Conservation (phyloP, 2,329 filamentous ascomycete genomes). For the Hymenoscyphus fructigenus region DNA sequence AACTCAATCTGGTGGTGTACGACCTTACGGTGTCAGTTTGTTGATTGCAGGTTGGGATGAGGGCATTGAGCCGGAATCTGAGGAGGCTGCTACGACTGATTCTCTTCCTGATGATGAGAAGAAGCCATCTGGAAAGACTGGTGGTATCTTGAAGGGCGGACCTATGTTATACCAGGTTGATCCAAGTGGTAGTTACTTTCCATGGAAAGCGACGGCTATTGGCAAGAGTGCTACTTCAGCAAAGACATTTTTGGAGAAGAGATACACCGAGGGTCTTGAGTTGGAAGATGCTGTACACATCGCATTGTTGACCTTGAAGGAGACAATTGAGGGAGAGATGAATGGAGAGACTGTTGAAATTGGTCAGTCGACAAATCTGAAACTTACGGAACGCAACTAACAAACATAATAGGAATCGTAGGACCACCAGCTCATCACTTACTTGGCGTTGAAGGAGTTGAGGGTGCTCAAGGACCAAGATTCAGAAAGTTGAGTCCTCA, state of each 20-base stretch:
- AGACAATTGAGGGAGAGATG: constrained; percentile 99
- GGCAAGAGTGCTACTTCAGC: constrained; percentile 97
- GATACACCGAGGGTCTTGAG: constrained; percentile 96
- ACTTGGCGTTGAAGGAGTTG: constrained; percentile 85
- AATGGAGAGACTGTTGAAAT: constrained; percentile 98
- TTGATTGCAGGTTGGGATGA: constrained; percentile 98
- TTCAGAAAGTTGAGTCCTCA: constrained; percentile 95
- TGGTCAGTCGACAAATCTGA: constrained; percentile 56
- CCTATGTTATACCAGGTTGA: constrained; percentile 99
- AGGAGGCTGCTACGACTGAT: constrained; percentile 55
- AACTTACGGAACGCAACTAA: constrained; percentile 24
- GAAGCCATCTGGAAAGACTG: constrained; percentile 81
- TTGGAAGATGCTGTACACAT: constrained; percentile 98
- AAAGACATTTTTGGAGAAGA: constrained; percentile 99
- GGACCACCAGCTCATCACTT: constrained; percentile 91
- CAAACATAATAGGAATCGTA: constrained; percentile 70
- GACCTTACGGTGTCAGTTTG: constrained; percentile 94
- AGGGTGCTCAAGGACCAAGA: constrained; percentile 78
- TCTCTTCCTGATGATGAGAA: constrained; percentile 63
- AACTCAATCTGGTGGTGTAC: constrained; percentile 94
- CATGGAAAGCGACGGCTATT: constrained; percentile 99
- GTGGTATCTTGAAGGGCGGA: constrained; percentile 91
- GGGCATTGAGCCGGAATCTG: constrained; percentile 82
- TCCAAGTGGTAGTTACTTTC: constrained; percentile 97
- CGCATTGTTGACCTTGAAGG: constrained; percentile 93